Conservation (phyloP, 192 early-diverging fungal species). For the Entrophospora sp. region DNA sequence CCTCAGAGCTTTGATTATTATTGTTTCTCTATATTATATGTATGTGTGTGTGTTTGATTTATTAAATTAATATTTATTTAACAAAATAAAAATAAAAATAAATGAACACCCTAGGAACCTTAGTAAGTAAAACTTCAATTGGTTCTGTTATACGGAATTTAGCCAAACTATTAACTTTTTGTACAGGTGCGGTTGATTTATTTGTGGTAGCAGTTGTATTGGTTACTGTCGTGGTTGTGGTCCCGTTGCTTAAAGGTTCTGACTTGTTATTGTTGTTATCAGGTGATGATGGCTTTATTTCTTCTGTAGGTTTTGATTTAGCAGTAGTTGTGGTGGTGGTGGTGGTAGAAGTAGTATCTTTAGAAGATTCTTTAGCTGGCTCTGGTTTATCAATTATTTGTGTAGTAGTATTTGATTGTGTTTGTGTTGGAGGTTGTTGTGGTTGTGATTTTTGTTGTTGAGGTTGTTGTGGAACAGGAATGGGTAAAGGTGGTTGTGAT, state of each 20-base stretch:
- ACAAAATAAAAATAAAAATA: no score
- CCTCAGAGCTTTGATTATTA: no score
- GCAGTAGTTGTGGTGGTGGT: no score
- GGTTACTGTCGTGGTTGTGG: neutral
- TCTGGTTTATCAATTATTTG: neutral
- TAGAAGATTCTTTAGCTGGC: neutral
- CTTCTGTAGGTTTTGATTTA: neutral
- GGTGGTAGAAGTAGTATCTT: no score
- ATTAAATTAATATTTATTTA: no score
- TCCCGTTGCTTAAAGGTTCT: no score
- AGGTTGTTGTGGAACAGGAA: no score
- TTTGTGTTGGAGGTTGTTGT: constrained; percentile 34
- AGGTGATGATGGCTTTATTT: constrained; percentile 3
- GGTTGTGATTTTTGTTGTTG: constrained; percentile 52
- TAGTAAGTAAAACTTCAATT: neutral
- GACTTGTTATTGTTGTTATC: no score
- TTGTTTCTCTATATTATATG: no score
- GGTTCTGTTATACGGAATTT: constrained; percentile 10
- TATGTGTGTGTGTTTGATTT: no score
- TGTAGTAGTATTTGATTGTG: neutral
- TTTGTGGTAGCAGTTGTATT: neutral
- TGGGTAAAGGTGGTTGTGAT: no score
- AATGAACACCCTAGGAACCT: no score
- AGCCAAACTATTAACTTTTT: constrained; percentile 5
- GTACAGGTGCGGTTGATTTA: neutral